Evolutionary conservation across 306 rosid species (phyloP).

Genomic region (Begonia fuchsioides): DNA sequence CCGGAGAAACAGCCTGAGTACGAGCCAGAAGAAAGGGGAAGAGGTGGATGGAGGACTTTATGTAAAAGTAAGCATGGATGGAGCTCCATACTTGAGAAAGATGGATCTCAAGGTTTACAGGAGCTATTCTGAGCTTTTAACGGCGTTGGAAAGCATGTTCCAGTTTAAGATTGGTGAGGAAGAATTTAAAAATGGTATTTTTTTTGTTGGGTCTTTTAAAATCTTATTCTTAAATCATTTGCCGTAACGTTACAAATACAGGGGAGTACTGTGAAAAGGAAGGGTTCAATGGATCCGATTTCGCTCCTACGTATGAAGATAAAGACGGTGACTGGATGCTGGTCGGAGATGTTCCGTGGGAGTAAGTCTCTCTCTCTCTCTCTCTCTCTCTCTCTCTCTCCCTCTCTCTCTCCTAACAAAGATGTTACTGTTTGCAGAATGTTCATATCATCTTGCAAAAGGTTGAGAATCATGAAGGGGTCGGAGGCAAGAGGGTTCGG

Average conservation of each 20-base stretch:
- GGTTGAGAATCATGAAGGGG: slow-evolving; percentile 14
- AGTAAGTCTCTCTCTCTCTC: slow-evolving; percentile 6
- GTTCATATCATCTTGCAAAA: slow-evolving; percentile 11
- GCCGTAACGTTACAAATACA: slow-evolving; percentile 18
- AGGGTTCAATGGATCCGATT: slow-evolving; percentile 9
- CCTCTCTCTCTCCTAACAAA: not conserved
- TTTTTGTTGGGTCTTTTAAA: not conserved
- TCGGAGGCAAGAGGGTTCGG: slow-evolving; percentile 13
- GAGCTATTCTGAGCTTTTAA: slow-evolving; percentile 52
- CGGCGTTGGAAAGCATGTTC: slow-evolving; percentile 60
- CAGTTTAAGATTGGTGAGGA: slow-evolving; percentile 52
- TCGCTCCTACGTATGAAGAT: slow-evolving; percentile 10
- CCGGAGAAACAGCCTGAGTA: slow-evolving; percentile 37
- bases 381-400: not conserved
- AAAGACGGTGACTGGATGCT: slow-evolving; percentile 15
- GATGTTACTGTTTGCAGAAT: slow-evolving; percentile 5
- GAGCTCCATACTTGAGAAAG: slow-evolving; percentile 85
- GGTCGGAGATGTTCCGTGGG: slow-evolving; percentile 14
- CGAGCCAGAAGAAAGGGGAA: slow-evolving; percentile 21
- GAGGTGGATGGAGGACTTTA: slow-evolving; percentile 25
- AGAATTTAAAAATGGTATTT: not conserved
- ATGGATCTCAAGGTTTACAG: slow-evolving; percentile 50
- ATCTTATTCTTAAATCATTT: too few species aligned
- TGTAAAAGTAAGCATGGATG: slow-evolving; percentile 80
- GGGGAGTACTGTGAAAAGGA: slow-evolving; percentile 46